Base-by-base conservation (phyloP, 2,329 filamentous ascomycete species). In the Colletotrichum sp. region DNA sequence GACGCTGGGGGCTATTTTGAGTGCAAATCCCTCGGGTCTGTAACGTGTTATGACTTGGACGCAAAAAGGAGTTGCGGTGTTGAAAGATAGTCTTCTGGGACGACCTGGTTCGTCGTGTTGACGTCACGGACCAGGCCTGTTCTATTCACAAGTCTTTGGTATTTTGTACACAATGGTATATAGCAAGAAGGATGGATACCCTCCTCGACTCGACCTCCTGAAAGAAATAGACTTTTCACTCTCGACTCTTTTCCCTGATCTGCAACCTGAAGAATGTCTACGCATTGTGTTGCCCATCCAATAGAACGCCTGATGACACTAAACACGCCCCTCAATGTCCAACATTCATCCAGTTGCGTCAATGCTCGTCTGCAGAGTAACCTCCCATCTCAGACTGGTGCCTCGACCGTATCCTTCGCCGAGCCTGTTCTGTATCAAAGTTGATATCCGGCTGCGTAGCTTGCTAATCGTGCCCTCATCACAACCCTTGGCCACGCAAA, bases 401-500 rank as follows among this genome's bases (percentile, higher is more conserved):
- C 94, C 93, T 57, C 91, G 90, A 11, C 96, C 96, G 82, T 98
- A 98, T 3, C 94, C 95, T 74, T 96, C 96, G 6, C 95, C 96
- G 9, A 99, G 86, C 36, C 95, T 89, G 80, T 97, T 97, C 82
- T 94, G 93, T 66, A 99, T 92, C 79, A 98, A 85, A 72, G 93
- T 93, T 18, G 91, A 89, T 64, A 98, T 90, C 59, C 94, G 92
- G 76, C 94, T 92, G 72, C 96, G 90, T 76, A 98, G 84, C 78
- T 93, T 93, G 72, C 89, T 88, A 73, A 97, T 86, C 8, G 92
- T 90, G 16, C 93, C 90, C 75, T 97, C 95, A 57, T 94, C 92
- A 59, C 84, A 86, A 6, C 92, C 93, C 75, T 85, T 86, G 6
- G 85, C 82, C 31, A 98, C 90, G 73, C 92, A 90, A 24, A 99